Base-by-base conservation (phyloP, 208 protist genomes). In the Balamuthia mandrillaris region DNA sequence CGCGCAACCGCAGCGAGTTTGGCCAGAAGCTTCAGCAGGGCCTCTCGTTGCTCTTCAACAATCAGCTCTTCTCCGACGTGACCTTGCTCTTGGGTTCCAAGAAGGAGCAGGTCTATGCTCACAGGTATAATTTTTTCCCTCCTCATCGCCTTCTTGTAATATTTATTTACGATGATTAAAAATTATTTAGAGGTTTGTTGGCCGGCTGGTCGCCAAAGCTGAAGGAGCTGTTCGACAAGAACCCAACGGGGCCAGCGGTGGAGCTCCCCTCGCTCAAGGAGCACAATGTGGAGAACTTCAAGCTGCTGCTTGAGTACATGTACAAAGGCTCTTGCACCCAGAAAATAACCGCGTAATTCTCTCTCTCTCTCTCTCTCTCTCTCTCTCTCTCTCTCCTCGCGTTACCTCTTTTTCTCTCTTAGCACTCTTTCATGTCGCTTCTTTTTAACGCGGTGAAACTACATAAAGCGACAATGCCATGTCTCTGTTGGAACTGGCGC, bases 271-370 rank as follows among this genome's bases (percentile, higher is more conserved):
- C 41, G 1, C 45, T 58, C 1, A 47, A 47, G 14, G 68, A 56
- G 14, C 45, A 78, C 18, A 47, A 24, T 16, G 68, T 47, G 5
- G 45, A 78, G 45, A 27, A 44, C n/a, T 78, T 78, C 68, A 78
- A 78, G 29, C 51, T 78, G 68, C 51, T 78, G 68, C 68, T 78
- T 5, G 45, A 78, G 68, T 78, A 78, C 68, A 78, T 78, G 44
- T 78, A 78, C 68, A 78, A 41, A 3, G 68, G 68, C n/a, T n/a
- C n/a, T n/a, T n/a, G n/a, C n/a, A n/a, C n/a, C n/a, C n/a, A n/a
- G n/a, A n/a, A n/a, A n/a, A n/a, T n/a, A n/a, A n/a, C n/a, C n/a
- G n/a, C n/a, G n/a, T n/a, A n/a, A n/a, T n/a, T n/a, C n/a, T n/a
- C n/a, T n/a, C n/a, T n/a, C n/a, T n/a, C n/a, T n/a, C n/a, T n/a